Conservation (phyloP, 1,139 yeast species). For the Yamadazyma pseudoaaseri region DNA sequence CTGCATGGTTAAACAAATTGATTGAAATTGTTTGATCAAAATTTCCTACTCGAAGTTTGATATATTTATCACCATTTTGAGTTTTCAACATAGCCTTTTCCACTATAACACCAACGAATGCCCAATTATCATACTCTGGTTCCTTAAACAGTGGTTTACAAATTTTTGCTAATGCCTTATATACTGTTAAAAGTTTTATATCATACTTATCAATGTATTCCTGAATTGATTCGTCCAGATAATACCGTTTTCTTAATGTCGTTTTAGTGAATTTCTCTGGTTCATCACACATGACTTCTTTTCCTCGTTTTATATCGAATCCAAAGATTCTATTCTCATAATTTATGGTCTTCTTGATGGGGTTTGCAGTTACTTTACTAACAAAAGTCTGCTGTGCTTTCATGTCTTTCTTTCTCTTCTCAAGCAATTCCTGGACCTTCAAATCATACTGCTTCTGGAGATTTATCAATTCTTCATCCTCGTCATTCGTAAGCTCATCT, state of each 20-base stretch:
- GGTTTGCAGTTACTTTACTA: slow-evolving; percentile 10
- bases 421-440: slow-evolving; percentile 17
- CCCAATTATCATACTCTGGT: slow-evolving; percentile 75
- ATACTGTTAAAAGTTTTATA: slow-evolving; percentile 44
- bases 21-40: slow-evolving; percentile 57
- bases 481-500: slow-evolving; percentile 26
- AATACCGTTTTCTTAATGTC: slow-evolving; percentile 8
- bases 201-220: slow-evolving; percentile 29
- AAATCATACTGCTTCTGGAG: slow-evolving; percentile 29
- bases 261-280: slow-evolving; percentile 18
- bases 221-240: slow-evolving; percentile 5
- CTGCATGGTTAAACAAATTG: slow-evolving; percentile 66
- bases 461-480: slow-evolving; percentile 27
- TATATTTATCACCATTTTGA: slow-evolving; percentile 44
- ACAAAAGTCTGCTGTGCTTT: slow-evolving; percentile 12
- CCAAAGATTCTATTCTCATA: slow-evolving; percentile 22
- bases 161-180: slow-evolving; percentile 52
- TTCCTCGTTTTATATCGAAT: slow-evolving; percentile 13
- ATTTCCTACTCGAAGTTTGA: slow-evolving; percentile 67
- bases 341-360: slow-evolving; percentile 14
- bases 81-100: slow-evolving; percentile 49
- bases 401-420: slow-evolving; percentile 15
- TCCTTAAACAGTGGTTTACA: slow-evolving; percentile 66
- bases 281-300: slow-evolving; percentile 16
- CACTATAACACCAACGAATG: slow-evolving; percentile 65